A percentile compares a stretch with the other conserved stretches of the same genome.
Evolutionary conservation across 1,284 basidiomycete genomes (phyloP).

Genomic region (Melampsora allii-populina): DNA sequence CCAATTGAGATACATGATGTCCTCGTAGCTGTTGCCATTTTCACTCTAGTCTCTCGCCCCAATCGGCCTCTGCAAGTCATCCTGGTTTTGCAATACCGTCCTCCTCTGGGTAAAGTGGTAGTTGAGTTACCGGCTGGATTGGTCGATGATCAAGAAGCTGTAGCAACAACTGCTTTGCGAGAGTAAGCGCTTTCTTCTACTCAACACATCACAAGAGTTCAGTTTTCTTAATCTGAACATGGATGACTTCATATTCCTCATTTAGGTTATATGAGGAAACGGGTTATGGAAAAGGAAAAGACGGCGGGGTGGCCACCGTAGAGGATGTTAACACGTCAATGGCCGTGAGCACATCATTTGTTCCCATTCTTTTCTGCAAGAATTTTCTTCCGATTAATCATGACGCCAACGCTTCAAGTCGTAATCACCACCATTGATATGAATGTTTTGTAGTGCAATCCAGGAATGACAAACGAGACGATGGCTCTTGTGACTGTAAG

Average conservation of each 20-base stretch:
- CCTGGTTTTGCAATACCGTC: constrained; percentile 47
- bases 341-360: constrained; percentile 15
- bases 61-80: constrained; percentile 48
- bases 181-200: constrained; percentile 46
- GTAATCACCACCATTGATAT: too few relatives aligned
- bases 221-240: constrained; percentile 44
- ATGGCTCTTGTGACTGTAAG: constrained; percentile 6
- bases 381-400: neutral
- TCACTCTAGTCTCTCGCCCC: constrained; percentile 50
- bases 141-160: constrained; percentile 51
- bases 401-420: neutral
- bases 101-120: constrained; percentile 44
- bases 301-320: constrained; percentile 48
- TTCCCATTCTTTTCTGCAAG: neutral
- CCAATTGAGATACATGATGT: neutral
- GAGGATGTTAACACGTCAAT: constrained; percentile 48
- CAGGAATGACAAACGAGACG: constrained; percentile 12
- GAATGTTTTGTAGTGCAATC: neutral
- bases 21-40: constrained; percentile 49
- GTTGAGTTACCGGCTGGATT: constrained; percentile 53
- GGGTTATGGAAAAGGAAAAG: constrained; percentile 49
- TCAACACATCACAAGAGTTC: neutral
- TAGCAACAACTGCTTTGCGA: constrained; percentile 48
- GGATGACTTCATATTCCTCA: neutral
- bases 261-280: constrained; percentile 50